phyloP scores from a whole-genome alignment of 2,329 filamentous ascomycete genomes.

The Microcyclospora pomicola region DNA sequence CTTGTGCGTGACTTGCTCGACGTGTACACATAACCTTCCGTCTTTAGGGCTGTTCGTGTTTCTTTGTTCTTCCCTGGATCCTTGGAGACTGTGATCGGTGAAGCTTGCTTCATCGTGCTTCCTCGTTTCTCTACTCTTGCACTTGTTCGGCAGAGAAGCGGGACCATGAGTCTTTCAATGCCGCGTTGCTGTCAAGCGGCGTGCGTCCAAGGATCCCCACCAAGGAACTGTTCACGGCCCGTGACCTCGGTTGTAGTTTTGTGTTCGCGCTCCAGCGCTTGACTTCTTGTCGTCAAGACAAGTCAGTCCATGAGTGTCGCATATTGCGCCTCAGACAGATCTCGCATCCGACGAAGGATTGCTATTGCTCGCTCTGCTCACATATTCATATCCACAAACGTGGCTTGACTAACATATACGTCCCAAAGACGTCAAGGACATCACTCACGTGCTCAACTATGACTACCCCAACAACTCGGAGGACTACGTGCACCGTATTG shows the following conservation, averaged over 20 bases:
- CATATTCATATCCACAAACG: slow-evolving; percentile 54
- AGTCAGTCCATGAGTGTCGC: slow-evolving; percentile 17
- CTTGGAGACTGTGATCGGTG: slow-evolving; percentile 54
- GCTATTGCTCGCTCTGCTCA: slow-evolving; percentile 31
- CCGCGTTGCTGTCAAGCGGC: slow-evolving; percentile 54
- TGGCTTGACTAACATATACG: slow-evolving; percentile 30
- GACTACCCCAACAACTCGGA: slow-evolving; percentile 92
- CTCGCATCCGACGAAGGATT: slow-evolving; percentile 41
- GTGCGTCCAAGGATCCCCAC: slow-evolving; percentile 53
- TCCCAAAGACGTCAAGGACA: slow-evolving; percentile 96
- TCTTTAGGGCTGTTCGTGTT: slow-evolving; percentile 73
- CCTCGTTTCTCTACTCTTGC: slow-evolving; percentile 61
- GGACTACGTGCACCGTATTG: slow-evolving; percentile 56
- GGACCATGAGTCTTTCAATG: slow-evolving; percentile 52
- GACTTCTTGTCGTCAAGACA: slow-evolving; percentile 10
- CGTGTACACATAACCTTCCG: slow-evolving; percentile 69
- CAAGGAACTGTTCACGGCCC: slow-evolving; percentile 42
- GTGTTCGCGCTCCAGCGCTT: slow-evolving; percentile 17
- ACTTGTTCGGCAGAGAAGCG: slow-evolving; percentile 70
- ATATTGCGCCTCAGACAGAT: slow-evolving; percentile 22
- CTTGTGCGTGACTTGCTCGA: slow-evolving; percentile 71
- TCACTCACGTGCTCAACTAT: slow-evolving; percentile 99
- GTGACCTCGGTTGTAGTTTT: slow-evolving; percentile 28
- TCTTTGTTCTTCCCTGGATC: slow-evolving; percentile 75
- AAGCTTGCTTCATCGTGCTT: slow-evolving; percentile 42